These are phyloP conservation scores for Avena insularis DNA, from an alignment of 176 grass and related monocot genomes.

Conservation along the genomic window DNA sequence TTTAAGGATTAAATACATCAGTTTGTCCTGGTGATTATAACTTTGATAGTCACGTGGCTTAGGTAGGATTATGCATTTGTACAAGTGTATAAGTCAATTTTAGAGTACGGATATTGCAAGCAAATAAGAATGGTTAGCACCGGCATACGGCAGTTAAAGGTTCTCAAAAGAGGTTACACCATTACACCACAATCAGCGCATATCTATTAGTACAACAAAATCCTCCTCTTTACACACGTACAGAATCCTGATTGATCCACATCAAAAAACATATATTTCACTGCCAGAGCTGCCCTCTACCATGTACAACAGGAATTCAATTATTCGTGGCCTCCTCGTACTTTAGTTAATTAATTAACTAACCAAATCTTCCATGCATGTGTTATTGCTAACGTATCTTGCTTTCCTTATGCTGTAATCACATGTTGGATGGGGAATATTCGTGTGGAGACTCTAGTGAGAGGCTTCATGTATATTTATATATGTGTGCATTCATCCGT, in stretches of 20 bases:
- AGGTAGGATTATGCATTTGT: background rate
- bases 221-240: background rate
- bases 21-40: background rate
- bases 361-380: background rate
- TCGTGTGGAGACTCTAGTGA: constrained; percentile 3
- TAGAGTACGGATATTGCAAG: background rate
- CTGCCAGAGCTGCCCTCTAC: constrained; percentile 27
- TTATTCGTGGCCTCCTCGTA: constrained; percentile 47
- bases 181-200: background rate
- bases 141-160: background rate
- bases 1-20: background rate
- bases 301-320: constrained; percentile 5
- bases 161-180: background rate
- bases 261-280: background rate
- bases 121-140: background rate
- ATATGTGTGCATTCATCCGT: constrained; percentile 7
- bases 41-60: background rate
- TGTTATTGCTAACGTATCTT: constrained; percentile 11
- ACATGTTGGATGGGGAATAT: constrained; percentile 31
- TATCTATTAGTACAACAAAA: constrained; percentile 11
- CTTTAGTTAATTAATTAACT: constrained; percentile 34
- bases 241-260: constrained; percentile 4
- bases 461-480: constrained; percentile 18
- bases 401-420: background rate
- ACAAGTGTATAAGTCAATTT: background rate